A percentile compares a stretch with the other conserved stretches of the same genome.
Conservation (phyloP, 2,329 filamentous ascomycete species). For the Colletotrichum tanaceti region DNA sequence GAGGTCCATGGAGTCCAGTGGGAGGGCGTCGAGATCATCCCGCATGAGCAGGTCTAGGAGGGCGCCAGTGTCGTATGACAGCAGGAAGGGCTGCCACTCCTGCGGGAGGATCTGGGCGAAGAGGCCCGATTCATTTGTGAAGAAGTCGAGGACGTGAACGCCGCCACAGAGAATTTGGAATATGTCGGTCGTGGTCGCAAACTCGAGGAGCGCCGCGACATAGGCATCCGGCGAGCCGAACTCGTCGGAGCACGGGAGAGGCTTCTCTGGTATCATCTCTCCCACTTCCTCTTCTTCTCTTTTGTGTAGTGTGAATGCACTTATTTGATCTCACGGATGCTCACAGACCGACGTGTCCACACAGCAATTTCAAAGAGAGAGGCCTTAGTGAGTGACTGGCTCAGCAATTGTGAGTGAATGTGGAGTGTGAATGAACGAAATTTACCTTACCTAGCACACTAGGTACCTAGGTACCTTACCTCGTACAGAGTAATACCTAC, state of each 20-base stretch:
- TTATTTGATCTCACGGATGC: background rate
- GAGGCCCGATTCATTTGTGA: conserved; percentile 84
- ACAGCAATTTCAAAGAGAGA: background rate
- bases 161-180: conserved; percentile 94
- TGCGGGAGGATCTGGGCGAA: conserved; percentile 81
- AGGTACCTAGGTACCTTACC: no score
- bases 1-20: conserved; percentile 43
- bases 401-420: background rate
- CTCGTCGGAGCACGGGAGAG: conserved; percentile 75
- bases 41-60: conserved; percentile 85
- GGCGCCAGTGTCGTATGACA: conserved; percentile 75
- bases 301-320: background rate
- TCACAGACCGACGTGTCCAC: background rate
- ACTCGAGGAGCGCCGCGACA: conserved; percentile 79
- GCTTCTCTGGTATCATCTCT: conserved; percentile 61
- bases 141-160: conserved; percentile 97
- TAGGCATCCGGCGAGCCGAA: conserved; percentile 82
- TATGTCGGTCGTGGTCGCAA: conserved; percentile 77
- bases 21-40: conserved; percentile 70
- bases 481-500: no score
- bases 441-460: no score
- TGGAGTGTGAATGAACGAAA: no score
- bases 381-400: conserved; percentile 1
- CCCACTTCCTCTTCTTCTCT: background rate
- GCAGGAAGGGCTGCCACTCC: conserved; percentile 86